Percentiles rank a stretch among this genome's conserved stretches.
phyloP scores from a whole-genome alignment of 768 basidiomycete genomes.

The Inosperma sp. region DNA sequence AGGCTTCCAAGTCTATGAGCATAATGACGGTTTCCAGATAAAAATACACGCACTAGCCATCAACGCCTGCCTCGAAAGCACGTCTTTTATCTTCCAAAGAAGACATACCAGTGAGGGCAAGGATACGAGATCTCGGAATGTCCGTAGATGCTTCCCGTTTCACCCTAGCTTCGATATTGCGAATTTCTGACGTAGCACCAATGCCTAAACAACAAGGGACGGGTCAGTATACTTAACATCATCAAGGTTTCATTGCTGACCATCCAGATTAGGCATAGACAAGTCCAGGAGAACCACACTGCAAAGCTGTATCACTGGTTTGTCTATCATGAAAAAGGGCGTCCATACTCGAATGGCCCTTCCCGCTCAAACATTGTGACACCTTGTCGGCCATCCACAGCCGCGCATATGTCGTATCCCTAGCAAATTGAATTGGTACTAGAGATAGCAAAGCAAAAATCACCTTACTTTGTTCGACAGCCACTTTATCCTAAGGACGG shows the following conservation, averaged over 20 bases:
- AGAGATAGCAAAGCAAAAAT: slow-evolving; percentile 15
- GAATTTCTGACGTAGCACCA: slow-evolving; percentile 79
- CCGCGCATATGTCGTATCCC: slow-evolving; percentile 75
- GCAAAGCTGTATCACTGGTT: slow-evolving; percentile 4
- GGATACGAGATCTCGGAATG: slow-evolving; percentile 48
- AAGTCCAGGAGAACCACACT: slow-evolving; percentile 86
- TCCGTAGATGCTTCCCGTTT: slow-evolving; percentile 25
- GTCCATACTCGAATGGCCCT: slow-evolving; percentile 83
- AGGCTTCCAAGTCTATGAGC: slow-evolving; percentile 45
- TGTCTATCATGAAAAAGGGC: slow-evolving; percentile 1
- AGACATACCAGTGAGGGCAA: slow-evolving; percentile 92
- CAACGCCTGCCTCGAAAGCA: slow-evolving; percentile 90
- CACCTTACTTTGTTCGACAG: slow-evolving; percentile 50
- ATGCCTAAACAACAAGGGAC: slow-evolving; percentile 53
- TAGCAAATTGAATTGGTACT: slow-evolving; percentile 15
- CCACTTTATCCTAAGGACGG: slow-evolving; percentile 51
- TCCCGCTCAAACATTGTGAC: slow-evolving; percentile 68
- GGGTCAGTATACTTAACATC: too few species aligned
- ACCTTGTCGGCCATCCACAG: slow-evolving; percentile 81
- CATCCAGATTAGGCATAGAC: slow-evolving; percentile 93
- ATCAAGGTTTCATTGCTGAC: slow-evolving; percentile 37
- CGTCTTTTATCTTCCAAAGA: slow-evolving; percentile 87
- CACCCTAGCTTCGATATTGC: slow-evolving; percentile 56
- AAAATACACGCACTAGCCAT: slow-evolving; percentile 80
- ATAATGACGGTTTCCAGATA: not conserved